Conservation (phyloP, 129 eudicot species). For the Flaveria robusta region DNA sequence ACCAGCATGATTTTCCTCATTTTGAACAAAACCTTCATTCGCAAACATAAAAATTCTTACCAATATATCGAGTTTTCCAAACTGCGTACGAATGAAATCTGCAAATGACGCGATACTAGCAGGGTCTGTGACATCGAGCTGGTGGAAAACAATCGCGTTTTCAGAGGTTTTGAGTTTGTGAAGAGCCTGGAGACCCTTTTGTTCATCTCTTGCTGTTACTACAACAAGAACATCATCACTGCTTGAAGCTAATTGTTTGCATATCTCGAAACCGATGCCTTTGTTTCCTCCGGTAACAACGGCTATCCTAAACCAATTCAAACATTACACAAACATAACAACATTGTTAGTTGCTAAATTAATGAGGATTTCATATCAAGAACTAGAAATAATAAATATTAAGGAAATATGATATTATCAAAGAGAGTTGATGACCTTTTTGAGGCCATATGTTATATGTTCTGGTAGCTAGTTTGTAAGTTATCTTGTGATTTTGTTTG, state of each 20-base stretch:
- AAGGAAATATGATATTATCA: not conserved
- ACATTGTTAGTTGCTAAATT: not conserved
- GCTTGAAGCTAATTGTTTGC: conserved; percentile 20
- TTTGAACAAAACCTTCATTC: not conserved
- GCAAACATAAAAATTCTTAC: not conserved
- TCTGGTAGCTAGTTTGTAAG: not conserved
- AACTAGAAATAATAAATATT: not conserved
- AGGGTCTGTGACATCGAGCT: conserved; percentile 22
- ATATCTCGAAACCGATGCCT: conserved; percentile 27
- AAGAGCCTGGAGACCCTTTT: conserved; percentile 27
- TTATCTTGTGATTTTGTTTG: not conserved
- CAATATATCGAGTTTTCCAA: conserved; percentile 22
- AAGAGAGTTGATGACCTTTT: conserved; percentile 16
- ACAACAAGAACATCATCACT: conserved; percentile 16
- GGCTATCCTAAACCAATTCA: conserved; percentile 29
- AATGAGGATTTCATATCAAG: not conserved
- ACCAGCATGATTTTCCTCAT: not conserved
- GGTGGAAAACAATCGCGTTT: conserved; percentile 7
- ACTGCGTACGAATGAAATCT: conserved; percentile 14
- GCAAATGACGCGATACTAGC: conserved; percentile 21
- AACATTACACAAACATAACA: conserved; percentile 4
- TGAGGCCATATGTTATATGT: conserved; percentile 11
- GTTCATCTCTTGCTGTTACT: conserved; percentile 32
- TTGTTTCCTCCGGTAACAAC: conserved; percentile 35
- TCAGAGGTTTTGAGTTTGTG: conserved; percentile 11